Evolutionary conservation across 2,329 filamentous ascomycete genomes (phyloP), one percentile per base, ranked within the genome.

Genomic region (Didymella sp.): DNA sequence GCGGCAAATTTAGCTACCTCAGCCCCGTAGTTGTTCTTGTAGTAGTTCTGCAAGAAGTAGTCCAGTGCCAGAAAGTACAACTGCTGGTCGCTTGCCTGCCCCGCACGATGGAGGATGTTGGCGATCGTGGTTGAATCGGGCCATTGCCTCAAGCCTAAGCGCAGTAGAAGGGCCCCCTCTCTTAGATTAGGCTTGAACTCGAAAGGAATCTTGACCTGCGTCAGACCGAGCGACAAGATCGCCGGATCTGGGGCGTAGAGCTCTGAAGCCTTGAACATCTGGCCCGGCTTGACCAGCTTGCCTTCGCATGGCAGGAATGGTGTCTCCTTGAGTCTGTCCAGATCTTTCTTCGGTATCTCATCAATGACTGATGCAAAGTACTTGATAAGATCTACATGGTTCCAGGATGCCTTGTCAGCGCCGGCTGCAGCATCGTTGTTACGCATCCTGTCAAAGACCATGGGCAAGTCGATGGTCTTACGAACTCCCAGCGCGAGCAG

Each of bases 381-480:
- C 67, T 92, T 94, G 76, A 99, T 92, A 24, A 99, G 81, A 73
- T 99, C 94, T 59, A 96, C 87, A 72, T 98, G 94, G 56, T 92
- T 97, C 91, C 91, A 96, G 74, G 88, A 84, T 21, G 79, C 77
- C 21, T 80, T 81, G 24, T 84, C 83, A 19, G 78, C 71, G 2
- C 75, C 60, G n/a, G 81, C 80, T 9, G 74, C 75, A 13, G 80
- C 70, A 0, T 86, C 81, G 15, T 84, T 82, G 48, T 84, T 87
- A 64, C 97, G 84, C 40, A 99, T 83, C 41, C 94, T 85, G 22
- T 90, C 89, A 69, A 99, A 98, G 27, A 99, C 96, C 27, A 96
- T 94, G 28, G 92, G 92, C 2, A 99, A 80, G 66, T 99, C 95
- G 19, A 99, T 88, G 0, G 95, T 99, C 79, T 98, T 98, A 57